A percentile compares a stretch with the other conserved stretches of the same genome.
phyloP scores from a whole-genome alignment of 495 filamentous ascomycete species.

The Aspergillus ellipticus region DNA sequence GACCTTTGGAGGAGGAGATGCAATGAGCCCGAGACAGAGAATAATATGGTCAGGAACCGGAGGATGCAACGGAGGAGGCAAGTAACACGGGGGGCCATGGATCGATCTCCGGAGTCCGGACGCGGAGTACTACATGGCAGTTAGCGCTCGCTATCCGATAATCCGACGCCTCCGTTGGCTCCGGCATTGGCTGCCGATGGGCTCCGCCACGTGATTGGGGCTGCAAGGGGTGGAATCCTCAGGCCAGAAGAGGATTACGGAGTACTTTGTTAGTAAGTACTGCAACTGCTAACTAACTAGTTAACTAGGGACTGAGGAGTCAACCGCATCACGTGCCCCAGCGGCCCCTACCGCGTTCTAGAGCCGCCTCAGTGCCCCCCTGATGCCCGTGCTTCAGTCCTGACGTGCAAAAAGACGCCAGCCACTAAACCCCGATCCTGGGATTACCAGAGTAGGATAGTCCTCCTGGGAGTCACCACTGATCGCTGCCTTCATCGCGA shows the following conservation, averaged over 20 bases:
- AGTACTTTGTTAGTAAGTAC: no score
- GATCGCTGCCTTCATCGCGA: neutral
- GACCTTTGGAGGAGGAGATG: neutral
- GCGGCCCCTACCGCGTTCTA: conserved; percentile 21
- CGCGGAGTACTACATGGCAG: no score
- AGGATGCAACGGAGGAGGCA: neutral
- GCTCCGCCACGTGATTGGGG: neutral
- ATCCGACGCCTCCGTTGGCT: neutral
- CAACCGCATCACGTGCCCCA: conserved; percentile 13
- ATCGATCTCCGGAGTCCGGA: neutral
- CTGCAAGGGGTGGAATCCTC: neutral
- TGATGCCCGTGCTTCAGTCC: conserved; percentile 16
- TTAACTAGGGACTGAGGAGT: no score
- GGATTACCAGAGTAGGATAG: conserved; percentile 8
- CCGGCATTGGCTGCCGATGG: neutral
- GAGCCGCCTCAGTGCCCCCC: conserved; percentile 18
- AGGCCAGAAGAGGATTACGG: neutral
- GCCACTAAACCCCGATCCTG: conserved; percentile 5
- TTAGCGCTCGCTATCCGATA: no score
- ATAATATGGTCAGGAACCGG: neutral
- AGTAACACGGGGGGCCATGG: no score
- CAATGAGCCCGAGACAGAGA: neutral
- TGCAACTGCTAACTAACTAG: no score
- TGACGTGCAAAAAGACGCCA: conserved; percentile 10
- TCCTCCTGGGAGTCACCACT: conserved; percentile 10